A percentile compares a stretch with the other conserved stretches of the same genome.
Conservation (phyloP, 495 filamentous ascomycete species). For the Annulohypoxylon stygium region DNA sequence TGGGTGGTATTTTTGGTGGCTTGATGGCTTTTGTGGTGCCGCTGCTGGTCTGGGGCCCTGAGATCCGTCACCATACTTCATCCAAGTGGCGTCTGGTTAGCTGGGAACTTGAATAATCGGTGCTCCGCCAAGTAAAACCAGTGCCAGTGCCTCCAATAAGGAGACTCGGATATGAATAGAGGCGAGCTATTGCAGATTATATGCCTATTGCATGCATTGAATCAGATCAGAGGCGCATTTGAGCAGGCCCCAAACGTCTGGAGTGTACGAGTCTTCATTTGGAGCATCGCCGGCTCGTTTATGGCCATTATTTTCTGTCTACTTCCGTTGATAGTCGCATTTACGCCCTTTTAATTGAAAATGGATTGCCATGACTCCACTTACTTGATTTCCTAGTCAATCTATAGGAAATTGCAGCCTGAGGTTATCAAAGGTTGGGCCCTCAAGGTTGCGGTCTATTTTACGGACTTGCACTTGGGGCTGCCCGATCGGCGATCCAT, state of each 20-base stretch:
- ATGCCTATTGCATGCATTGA: neutral
- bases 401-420: neutral
- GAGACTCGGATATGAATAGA: neutral
- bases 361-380: neutral
- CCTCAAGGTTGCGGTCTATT: neutral
- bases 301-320: neutral
- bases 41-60: slow-evolving; percentile 20
- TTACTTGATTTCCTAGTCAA: neutral
- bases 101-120: slow-evolving; percentile 19
- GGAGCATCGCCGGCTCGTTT: neutral
- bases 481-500: neutral
- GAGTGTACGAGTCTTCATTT: neutral
- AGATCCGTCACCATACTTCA: slow-evolving; percentile 30
- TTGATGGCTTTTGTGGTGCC: slow-evolving; percentile 11
- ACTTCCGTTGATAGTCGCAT: neutral
- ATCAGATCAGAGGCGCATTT: neutral
- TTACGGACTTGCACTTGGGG: neutral
- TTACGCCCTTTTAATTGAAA: neutral
- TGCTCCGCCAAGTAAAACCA: neutral
- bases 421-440: neutral
- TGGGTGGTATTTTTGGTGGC: slow-evolving; percentile 22
- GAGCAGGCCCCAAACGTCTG: neutral
- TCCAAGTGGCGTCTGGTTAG: slow-evolving; percentile 28
- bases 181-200: neutral
- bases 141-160: neutral